Evolutionary conservation across 2,329 filamentous ascomycete genomes (phyloP), one percentile per base, ranked within the genome.

Genomic region (Ophiosphaerella korrae): DNA sequence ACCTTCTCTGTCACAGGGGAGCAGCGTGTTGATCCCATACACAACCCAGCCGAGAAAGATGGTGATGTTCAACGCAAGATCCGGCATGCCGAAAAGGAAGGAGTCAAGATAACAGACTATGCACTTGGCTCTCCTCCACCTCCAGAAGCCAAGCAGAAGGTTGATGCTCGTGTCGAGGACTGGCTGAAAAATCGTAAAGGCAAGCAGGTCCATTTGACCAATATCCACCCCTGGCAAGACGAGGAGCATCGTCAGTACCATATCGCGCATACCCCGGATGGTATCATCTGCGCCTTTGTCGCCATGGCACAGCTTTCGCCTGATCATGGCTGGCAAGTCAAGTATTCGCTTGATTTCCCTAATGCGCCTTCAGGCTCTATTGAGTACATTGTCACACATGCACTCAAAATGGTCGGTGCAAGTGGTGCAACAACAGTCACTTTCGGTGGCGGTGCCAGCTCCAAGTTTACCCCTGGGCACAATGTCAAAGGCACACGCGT

Each of bases 301-400:
- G 87, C 93, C 7, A 80, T 97, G 64, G 89, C 89, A 45, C 89
- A 91, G 72, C 84, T 97, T 24, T 84, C 88, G 3, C 90, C 91
- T 2, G 80, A 84, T 32, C 85, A 95, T 70, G 92, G 92, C 47
- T 95, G 91, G 85, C 92, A 97, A 78, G 88, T 96, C 70, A 97
- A 97, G 78, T 96, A 94, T 80, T 89, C 89, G n/a, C 85, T 97
- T 47, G 91, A 97, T 74, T 96, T 97, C 80, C 92, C 92, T 0
- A 85, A 84, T 23, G 84, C 92, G 1, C 89, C 92, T n/a, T 90
- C 85, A 38, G 92, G 92, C 40, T 88, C 89, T 31, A 96, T 96
- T 57, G 92, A 97, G 77, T 83, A 88, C 35, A 83, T 94, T 35
- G 88, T 95, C 63, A 85, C 88, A 33, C 83, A 88, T 67, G 84